Conservation (phyloP, 129 eudicot genomes). For the Daucus carota region DNA sequence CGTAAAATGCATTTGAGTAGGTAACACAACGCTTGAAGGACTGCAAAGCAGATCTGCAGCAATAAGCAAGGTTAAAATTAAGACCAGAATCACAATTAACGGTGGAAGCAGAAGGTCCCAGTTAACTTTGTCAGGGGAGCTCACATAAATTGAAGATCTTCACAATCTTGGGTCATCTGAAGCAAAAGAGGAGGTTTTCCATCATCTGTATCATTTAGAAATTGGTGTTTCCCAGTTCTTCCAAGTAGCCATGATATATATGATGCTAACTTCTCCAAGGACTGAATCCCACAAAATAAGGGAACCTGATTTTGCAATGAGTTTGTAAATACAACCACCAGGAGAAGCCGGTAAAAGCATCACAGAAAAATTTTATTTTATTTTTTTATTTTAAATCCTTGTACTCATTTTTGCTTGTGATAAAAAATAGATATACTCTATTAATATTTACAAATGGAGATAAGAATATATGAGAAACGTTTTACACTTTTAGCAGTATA, state of each 20-base stretch:
- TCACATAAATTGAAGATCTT: conserved; percentile 75
- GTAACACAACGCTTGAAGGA: conserved; percentile 79
- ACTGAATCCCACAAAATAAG: conserved; percentile 55
- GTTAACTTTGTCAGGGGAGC: conserved; percentile 15
- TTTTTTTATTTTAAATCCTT: neutral
- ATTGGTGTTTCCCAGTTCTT: conserved; percentile 81
- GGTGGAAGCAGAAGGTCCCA: neutral
- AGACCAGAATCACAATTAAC: neutral
- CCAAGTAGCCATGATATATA: conserved; percentile 71
- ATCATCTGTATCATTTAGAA: conserved; percentile 51
- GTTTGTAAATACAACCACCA: neutral
- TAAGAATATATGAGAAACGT: neutral
- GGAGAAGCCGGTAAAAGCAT: neutral
- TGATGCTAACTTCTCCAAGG: conserved; percentile 64
- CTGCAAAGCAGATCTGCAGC: conserved; percentile 73
- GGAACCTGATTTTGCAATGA: conserved; percentile 48
- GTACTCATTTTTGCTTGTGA: neutral
- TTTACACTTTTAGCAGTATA: neutral
- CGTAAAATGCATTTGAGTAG: conserved; percentile 80
- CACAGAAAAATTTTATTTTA: neutral
- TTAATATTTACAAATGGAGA: neutral
- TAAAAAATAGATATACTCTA: no score
- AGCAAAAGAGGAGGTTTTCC: conserved; percentile 82
- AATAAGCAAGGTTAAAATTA: conserved; percentile 8
- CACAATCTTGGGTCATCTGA: conserved; percentile 63